phyloP scores from a whole-genome alignment of 2,329 filamentous ascomycete species.

The Colletotrichum sp. region DNA sequence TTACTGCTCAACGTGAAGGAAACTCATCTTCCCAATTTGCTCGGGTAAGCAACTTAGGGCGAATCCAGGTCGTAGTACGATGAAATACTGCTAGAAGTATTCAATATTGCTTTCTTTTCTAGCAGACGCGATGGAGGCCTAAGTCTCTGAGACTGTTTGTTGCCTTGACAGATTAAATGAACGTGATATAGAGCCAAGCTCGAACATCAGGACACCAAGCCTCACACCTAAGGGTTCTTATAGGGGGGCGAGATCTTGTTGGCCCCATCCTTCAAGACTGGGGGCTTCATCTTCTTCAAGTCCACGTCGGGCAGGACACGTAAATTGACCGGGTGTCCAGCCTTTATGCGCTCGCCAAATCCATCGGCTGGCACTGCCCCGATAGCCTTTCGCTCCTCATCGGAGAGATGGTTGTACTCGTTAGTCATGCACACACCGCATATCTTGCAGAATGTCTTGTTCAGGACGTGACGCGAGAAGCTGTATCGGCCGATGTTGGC shows the following conservation, averaged over 20 bases:
- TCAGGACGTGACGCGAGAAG: conserved; percentile 35
- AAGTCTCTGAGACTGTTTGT: rapidly evolving
- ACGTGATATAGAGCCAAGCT: neutral
- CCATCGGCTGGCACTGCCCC: neutral
- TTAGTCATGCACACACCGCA: conserved; percentile 50
- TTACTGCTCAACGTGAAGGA: neutral
- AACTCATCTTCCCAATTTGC: neutral
- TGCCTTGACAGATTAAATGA: neutral
- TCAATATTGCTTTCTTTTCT: neutral
- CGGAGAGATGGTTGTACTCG: conserved; percentile 28
- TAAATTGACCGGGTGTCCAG: conserved; percentile 39
- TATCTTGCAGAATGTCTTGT: conserved; percentile 52
- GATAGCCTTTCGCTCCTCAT: conserved; percentile 39
- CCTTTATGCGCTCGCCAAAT: neutral
- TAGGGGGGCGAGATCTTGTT: conserved; percentile 34
- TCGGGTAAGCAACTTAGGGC: neutral
- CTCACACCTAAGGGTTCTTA: conserved; percentile 39
- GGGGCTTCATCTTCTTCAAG: conserved; percentile 29
- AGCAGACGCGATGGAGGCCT: neutral
- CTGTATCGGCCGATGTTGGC: conserved; percentile 44
- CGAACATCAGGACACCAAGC: neutral
- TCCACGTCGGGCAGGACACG: conserved; percentile 43
- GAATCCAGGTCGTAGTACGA: neutral
- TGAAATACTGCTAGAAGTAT: neutral
- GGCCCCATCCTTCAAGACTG: conserved; percentile 28